phyloP scores from a whole-genome alignment of 306 rosid genomes.

The Medicago arabica region DNA sequence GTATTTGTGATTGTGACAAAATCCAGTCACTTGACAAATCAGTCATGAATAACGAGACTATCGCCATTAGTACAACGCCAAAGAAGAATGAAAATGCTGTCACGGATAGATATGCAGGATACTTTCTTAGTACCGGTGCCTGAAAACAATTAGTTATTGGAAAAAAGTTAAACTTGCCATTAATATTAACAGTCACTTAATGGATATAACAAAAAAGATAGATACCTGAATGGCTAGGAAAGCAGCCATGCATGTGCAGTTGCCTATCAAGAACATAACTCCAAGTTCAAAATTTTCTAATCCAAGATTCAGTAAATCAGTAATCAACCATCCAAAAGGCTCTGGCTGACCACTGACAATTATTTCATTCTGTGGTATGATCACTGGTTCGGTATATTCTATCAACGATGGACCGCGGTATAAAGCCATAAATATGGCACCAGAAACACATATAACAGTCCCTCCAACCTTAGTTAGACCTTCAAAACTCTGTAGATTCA shows the following conservation, averaged over 20 bases:
- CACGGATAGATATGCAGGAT: conserved; percentile 2
- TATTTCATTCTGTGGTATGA: neutral
- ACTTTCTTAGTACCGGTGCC: conserved; percentile 1
- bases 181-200: neutral
- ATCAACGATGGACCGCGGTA: neutral
- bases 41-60: neutral
- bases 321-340: conserved; percentile 12
- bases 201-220: neutral
- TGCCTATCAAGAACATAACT: conserved; percentile 3
- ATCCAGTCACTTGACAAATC: neutral
- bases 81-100: conserved; percentile 11
- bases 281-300: neutral
- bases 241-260: conserved; percentile 4
- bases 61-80: conserved; percentile 18
- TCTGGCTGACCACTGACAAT: neutral
- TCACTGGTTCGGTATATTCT: neutral
- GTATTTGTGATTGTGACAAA: conserved; percentile 11
- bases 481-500: neutral
- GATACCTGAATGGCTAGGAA: conserved; percentile 11
- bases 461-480: conserved; percentile 12
- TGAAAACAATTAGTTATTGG: neutral
- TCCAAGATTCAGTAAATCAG: conserved; percentile 15
- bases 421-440: neutral
- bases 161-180: no score
- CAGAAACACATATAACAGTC: neutral